phyloP scores from a whole-genome alignment of 2,329 filamentous ascomycete genomes.

The Verticillium nubilum region DNA sequence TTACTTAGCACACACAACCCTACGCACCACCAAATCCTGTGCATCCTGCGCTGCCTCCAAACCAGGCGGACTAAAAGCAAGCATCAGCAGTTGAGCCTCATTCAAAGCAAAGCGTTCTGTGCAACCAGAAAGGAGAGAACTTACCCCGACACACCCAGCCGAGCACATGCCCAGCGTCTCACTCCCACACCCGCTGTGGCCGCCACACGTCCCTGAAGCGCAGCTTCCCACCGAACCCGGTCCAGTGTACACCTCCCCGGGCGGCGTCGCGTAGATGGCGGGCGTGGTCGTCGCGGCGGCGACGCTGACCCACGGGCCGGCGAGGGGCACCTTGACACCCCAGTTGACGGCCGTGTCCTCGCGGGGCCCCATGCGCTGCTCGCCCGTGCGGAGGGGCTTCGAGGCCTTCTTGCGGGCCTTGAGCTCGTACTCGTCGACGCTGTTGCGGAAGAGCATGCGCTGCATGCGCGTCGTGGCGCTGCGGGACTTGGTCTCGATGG shows the following conservation, averaged over 20 bases:
- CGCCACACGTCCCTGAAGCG: conserved; percentile 10
- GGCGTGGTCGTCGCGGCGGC: conserved; percentile 5
- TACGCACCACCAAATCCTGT: not conserved
- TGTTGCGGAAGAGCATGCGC: conserved; percentile 5
- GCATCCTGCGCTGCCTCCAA: conserved; percentile 8
- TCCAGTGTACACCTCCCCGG: conserved; percentile 6
- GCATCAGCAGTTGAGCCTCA: not conserved
- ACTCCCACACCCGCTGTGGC: conserved; percentile 6
- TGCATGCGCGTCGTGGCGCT: not conserved
- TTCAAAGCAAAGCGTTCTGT: not conserved
- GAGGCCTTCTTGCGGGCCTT: conserved; percentile 9
- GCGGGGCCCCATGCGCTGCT: conserved; percentile 9
- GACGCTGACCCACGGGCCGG: conserved; percentile 7
- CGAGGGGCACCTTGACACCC: conserved; percentile 7
- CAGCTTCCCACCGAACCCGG: conserved; percentile 8
- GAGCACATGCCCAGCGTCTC: conserved; percentile 9
- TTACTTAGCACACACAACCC: not conserved
- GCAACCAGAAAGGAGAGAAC: not conserved
- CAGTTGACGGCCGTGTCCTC: conserved; percentile 9
- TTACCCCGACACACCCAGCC: conserved; percentile 9
- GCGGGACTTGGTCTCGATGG: conserved; percentile 13
- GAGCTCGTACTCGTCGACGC: conserved; percentile 5
- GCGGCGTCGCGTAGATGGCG: conserved; percentile 10
- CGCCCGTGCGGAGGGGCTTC: conserved; percentile 5
- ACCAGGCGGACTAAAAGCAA: conserved; percentile 5